Evolutionary conservation across 352 stramenopile species (phyloP).

Genomic region (Phytophthora multivora): DNA sequence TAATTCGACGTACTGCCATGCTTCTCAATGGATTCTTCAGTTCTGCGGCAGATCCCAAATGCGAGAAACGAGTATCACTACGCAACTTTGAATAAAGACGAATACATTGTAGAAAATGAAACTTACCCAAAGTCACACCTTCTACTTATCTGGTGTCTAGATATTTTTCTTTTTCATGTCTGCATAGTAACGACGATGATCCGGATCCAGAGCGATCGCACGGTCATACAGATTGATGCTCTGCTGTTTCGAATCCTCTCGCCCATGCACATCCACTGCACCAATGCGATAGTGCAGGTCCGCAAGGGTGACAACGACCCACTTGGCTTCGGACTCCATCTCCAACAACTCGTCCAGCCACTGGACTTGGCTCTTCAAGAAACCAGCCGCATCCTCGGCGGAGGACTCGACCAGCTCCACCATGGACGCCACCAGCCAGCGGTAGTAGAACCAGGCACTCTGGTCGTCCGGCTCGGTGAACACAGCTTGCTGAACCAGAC

Average conservation of each 20-base stretch:
- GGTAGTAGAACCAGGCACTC: conserved; percentile 98
- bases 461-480: conserved; percentile 99
- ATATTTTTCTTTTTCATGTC: conserved; percentile 46
- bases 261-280: conserved; percentile 22
- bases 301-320: conserved; percentile 70
- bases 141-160: background rate
- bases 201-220: conserved; percentile 52
- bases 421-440: conserved; percentile 91
- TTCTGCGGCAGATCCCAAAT: too few species aligned
- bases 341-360: conserved; percentile 84
- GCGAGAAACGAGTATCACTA: too few species aligned
- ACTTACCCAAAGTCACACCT: too few species aligned
- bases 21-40: too few species aligned
- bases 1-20: background rate
- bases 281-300: conserved; percentile 50
- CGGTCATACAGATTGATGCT: conserved; percentile 57
- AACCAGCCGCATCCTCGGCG: conserved; percentile 41
- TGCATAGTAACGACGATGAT: conserved; percentile 66
- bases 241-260: conserved; percentile 41
- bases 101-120: too few species aligned
- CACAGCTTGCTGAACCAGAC: conserved; percentile 93
- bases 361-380: conserved; percentile 73
- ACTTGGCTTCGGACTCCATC: conserved; percentile 81
- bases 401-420: conserved; percentile 54
- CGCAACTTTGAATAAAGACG: too few species aligned